Conservation (phyloP, 2,329 filamentous ascomycete genomes). For the Nannizziopsis barbatae region DNA sequence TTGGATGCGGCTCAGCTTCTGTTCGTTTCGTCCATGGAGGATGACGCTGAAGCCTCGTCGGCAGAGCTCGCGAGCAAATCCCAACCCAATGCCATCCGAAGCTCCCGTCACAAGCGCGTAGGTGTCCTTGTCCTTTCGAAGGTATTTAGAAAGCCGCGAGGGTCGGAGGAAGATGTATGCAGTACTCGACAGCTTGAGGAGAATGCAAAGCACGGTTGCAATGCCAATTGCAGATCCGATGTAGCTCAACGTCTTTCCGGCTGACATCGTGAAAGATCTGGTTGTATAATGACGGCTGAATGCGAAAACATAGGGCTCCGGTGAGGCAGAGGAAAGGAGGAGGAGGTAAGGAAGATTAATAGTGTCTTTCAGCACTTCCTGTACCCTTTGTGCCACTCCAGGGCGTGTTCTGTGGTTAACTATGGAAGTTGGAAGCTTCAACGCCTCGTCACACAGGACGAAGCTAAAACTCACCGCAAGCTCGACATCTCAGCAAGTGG, state of each 20-base stretch:
- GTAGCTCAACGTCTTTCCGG: background rate
- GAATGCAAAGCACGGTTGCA: slow-evolving; percentile 7
- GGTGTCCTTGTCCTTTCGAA: slow-evolving; percentile 17
- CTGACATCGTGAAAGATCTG: background rate
- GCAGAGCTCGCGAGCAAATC: slow-evolving; percentile 43
- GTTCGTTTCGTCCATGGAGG: slow-evolving; percentile 45
- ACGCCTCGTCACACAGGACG: too few relatives aligned
- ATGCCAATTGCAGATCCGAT: slow-evolving; percentile 12
- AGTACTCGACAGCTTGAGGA: slow-evolving; percentile 2
- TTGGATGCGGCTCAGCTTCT: slow-evolving; percentile 39
- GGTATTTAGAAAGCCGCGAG: slow-evolving; percentile 16
- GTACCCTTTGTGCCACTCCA: too few relatives aligned
- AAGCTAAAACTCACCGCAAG: too few relatives aligned
- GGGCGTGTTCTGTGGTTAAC: too few relatives aligned
- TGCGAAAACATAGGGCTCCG: background rate
- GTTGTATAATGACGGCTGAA: background rate
- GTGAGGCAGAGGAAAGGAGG: background rate
- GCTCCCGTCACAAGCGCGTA: slow-evolving; percentile 46
- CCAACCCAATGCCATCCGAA: slow-evolving; percentile 46
- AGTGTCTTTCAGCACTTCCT: background rate
- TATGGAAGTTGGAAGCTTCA: too few relatives aligned
- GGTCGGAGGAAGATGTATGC: slow-evolving; percentile 16
- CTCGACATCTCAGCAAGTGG: too few relatives aligned
- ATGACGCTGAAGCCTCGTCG: slow-evolving; percentile 45
- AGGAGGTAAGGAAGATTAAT: background rate